Base-by-base conservation (phyloP, 2,329 filamentous ascomycete genomes). In the Cladophialophora immunda region DNA sequence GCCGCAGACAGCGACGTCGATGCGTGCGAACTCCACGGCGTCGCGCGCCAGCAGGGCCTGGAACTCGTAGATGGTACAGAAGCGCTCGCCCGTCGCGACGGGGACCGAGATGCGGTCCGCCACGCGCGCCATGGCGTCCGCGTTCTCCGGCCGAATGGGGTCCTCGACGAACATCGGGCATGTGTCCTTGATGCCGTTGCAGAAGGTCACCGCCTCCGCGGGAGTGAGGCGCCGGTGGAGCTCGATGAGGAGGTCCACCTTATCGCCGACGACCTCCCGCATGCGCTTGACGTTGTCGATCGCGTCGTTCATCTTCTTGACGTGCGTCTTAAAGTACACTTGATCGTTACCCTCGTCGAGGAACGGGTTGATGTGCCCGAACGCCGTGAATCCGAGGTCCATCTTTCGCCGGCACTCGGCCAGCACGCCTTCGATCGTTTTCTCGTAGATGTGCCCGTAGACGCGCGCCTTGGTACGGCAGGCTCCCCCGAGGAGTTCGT, bases 181-280 rank as follows among this genome's bases (percentile, higher is more conserved):
- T 15, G 47, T 56, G 29, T 67, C 65, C 27, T 2, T 81, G 81
- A 68, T 90, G 83, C 0, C 88, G 88, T 68, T 89, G 88, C 0
- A 92, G 81, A 0, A 67, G 45, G 65, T 67, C 17, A 67, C 47
- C 9, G 65, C 65, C 32, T 67, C 65, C 1, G 65, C 65, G 6
- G 65, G 65, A 7, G 65, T 67, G 22, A 67, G 32, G 32, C 65
- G 65, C 22, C 65, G 82, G 70, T 91, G 84, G 0, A 90, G 89
- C 68, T 90, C 90, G 0, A 93, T 82, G 0, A 85, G 82, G 65
- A 85, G 85, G 1, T 89, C 89, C 2, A 94, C 83, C 71, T 93
- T 91, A 71, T 91, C 92, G 0, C 90, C 91, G 90, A 93, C 93
- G n/a, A 90, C 89, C 68, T 90, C 90, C 78, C 93, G 91, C 0